Evolutionary conservation across 1,284 basidiomycete genomes (phyloP), one percentile per base, ranked within the genome.

Genomic region (Ceratobasidium papillatum): DNA sequence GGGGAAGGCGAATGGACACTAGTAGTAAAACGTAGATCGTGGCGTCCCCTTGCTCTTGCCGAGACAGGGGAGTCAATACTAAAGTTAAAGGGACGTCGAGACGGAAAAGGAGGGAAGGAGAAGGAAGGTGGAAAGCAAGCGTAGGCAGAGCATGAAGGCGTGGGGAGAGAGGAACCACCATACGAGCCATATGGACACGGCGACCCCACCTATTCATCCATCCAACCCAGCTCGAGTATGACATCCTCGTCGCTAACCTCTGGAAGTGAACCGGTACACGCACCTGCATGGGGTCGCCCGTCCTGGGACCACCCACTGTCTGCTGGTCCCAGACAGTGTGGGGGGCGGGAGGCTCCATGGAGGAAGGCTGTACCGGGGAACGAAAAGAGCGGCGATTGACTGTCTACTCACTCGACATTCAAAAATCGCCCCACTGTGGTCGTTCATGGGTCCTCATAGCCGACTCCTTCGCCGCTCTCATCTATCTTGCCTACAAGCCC

Each of bases 321-420:
- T 58, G 54, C 32, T 58, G 54, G 54, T 12, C 54, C 54, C 54
- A 25, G 32, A 34, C 54, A 58, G 54, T 34, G 54, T n/a, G 54
- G 54, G 54, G 54, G 54, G 32, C 32, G 30, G 54, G 54, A 32
- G 54, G 32, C 32, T 27, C 27, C 32, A 11, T 17, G 5, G 4
- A 58, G 54, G 54, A 34, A 2, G 5, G 30, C 32, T 3, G 54
- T n/a, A 34, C 30, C 34, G 54, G 54, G 54, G 54, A 58, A 19
- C 54, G 32, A 30, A 58, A 58, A n/a, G 54, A 58, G 54, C 32
- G 32, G 32, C 5, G 32, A 58, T 30, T 5, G 32, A n/a, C 1
- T 34, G 4, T 32, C 7, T 14, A 17, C 25, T 34, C 30, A 9
- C 19, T n/a, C n/a, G n/a, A n/a, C n/a, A n/a, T n/a, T 17, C 19